Base-by-base conservation (phyloP, 202 grass and related monocot genomes). In the Thinopyrum obtusiflorum region DNA sequence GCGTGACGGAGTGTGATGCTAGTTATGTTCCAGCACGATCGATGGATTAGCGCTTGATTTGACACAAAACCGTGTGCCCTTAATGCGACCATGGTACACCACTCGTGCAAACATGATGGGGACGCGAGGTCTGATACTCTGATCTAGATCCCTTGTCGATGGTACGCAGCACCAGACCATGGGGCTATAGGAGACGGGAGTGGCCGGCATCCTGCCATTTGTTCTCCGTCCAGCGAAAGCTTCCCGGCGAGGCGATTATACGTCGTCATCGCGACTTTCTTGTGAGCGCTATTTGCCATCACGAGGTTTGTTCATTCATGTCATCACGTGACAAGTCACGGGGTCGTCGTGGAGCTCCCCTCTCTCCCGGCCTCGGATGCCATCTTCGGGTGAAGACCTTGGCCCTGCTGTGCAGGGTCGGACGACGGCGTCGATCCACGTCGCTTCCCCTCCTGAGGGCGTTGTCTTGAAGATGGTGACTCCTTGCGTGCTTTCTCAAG, bases 101-200 rank as follows among this genome's bases (percentile, higher is more conserved):
- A 59, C 89, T 88, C 85, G 89, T 91, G 89, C 81, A 65, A 77
- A 72, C 27, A 49, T 15, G 85, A 88, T 72, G 69, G 62, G 37
- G 85, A 91, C 85, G 46, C 2, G 7, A 61, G 32, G 60, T 76
- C 79, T n/a, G n/a, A n/a, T n/a, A n/a, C n/a, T n/a, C n/a, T 28
- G 1, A 64, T 62, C 68, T 28, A 64, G 76, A 90, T 67, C 12
- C 71, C 23, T 51, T 80, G 68, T 80, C 63, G 89, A 87, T 80
- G 46, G 15, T 42, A 87, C 80, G 46, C 31, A 26, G 76, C 61
- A 84, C 36, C 36, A 9, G 4, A 31, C 1, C 14, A 80, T 63
- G 74, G 66, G 60, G 20, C 60, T 86, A 35, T 24, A 86, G 17
- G 11, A 11, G 17, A 60, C 46, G 35, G 6, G 21, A 15, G 59